These are phyloP conservation scores for Pisolithus microcarpus DNA, from an alignment of 768 basidiomycete genomes.

Conservation along the genomic window DNA sequence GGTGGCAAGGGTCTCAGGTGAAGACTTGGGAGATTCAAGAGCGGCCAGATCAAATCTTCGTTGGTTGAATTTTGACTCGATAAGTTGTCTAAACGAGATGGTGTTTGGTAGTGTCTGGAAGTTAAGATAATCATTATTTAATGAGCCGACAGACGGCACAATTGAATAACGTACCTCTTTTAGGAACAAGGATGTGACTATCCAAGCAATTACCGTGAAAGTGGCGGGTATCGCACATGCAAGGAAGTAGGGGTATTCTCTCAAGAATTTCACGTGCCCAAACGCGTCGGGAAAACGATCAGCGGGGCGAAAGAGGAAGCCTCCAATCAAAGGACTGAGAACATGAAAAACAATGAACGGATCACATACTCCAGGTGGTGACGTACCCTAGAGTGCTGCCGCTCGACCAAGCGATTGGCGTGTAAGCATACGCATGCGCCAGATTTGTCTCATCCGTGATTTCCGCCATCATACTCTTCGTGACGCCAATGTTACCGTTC, in stretches of 20 bases:
- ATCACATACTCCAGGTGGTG: not conserved
- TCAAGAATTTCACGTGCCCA: slow-evolving; percentile 51
- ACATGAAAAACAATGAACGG: not conserved
- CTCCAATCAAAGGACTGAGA: slow-evolving; percentile 60
- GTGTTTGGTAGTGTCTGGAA: slow-evolving; percentile 28
- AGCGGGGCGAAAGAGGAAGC: slow-evolving; percentile 54
- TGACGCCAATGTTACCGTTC: slow-evolving; percentile 64
- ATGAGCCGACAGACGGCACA: not conserved
- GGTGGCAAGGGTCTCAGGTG: slow-evolving; percentile 2
- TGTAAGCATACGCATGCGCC: slow-evolving; percentile 58
- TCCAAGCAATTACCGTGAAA: slow-evolving; percentile 48
- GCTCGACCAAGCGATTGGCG: slow-evolving; percentile 48
- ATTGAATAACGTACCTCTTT: slow-evolving; percentile 39
- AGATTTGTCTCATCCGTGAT: slow-evolving; percentile 68
- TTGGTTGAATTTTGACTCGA: slow-evolving; percentile 11
- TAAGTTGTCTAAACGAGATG: slow-evolving; percentile 21
- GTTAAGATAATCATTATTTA: slow-evolving; percentile 19
- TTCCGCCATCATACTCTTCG: slow-evolving; percentile 70
- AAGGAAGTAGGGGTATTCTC: slow-evolving; percentile 64
- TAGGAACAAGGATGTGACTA: slow-evolving; percentile 45
- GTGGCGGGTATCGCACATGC: slow-evolving; percentile 63
- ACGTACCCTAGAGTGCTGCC: slow-evolving; percentile 42
- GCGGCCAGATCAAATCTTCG: slow-evolving; percentile 18
- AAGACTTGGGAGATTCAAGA: slow-evolving; percentile 6
- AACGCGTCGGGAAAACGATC: slow-evolving; percentile 62